Conservation (phyloP, 371 early-diverging fungal genomes). For the Apophysomyces trapeziformis region DNA sequence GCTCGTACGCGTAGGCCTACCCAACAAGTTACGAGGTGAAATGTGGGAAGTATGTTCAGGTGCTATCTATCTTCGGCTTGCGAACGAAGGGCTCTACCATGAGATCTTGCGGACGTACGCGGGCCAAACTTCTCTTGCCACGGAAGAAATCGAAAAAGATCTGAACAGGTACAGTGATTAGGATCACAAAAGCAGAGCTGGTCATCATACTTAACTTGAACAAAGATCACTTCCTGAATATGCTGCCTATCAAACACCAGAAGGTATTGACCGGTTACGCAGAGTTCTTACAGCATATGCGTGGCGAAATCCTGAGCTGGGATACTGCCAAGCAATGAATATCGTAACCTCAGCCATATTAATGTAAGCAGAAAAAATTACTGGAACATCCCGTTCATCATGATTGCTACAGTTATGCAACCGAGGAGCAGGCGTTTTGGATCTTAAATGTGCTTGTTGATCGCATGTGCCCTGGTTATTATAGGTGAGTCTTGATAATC, state of each 20-base stretch:
- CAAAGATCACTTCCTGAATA: conserved; percentile 88
- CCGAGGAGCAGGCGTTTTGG: conserved; percentile 98
- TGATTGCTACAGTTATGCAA: conserved; percentile 65
- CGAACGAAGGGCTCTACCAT: conserved; percentile 83
- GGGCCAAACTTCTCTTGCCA: conserved; percentile 69
- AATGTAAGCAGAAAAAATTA: conserved; percentile 48
- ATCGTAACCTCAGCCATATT: conserved; percentile 93
- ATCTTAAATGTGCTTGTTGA: conserved; percentile 88
- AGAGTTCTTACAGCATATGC: conserved; percentile 89
- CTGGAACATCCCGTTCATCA: background rate
- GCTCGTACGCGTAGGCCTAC: conserved; percentile 91
- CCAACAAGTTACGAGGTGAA: conserved; percentile 92
- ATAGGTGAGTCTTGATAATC: conserved; percentile 47
- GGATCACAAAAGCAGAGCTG: background rate
- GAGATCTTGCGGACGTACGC: conserved; percentile 72
- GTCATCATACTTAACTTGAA: background rate
- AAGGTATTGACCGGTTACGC: conserved; percentile 91
- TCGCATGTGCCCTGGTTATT: conserved; percentile 91
- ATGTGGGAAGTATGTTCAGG: conserved; percentile 96
- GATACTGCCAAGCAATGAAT: conserved; percentile 99
- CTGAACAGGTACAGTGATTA: conserved; percentile 67
- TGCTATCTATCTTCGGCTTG: conserved; percentile 85
- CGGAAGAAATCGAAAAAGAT: conserved; percentile 98
- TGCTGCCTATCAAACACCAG: conserved; percentile 86
- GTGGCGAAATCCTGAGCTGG: conserved; percentile 88